These are phyloP conservation scores for Lunasporangiospora selenospora DNA, from an alignment of 192 early-diverging fungal genomes.

Conservation along the genomic window DNA sequence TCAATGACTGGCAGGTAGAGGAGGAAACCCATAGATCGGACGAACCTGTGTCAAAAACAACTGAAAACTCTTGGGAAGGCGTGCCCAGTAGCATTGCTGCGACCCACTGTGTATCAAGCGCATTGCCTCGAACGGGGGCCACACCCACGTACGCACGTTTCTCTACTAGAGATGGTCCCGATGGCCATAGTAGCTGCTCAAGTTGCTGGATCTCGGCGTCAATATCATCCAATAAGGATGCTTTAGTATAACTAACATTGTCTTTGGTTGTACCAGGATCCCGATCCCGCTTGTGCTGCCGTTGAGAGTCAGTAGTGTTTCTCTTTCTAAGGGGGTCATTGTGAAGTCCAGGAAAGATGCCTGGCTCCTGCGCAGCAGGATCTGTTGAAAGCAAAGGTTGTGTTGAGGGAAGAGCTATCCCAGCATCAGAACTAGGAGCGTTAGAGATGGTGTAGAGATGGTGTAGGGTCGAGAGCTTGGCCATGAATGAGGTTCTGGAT, in stretches of 20 bases:
- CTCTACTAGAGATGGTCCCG: too few relatives aligned
- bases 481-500: conserved; percentile 24
- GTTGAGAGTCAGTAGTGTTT: too few relatives aligned
- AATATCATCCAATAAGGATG: conserved; percentile 17
- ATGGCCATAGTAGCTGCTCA: neutral
- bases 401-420: too few relatives aligned
- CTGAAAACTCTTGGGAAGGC: conserved; percentile 59
- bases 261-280: too few relatives aligned
- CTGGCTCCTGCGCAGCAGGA: too few relatives aligned
- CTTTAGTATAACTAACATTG: neutral
- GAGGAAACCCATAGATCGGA: conserved; percentile 68
- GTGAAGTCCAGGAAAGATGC: too few relatives aligned
- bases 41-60: conserved; percentile 68
- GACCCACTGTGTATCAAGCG: conserved; percentile 46
- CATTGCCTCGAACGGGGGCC: conserved; percentile 39
- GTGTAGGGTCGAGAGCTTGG: conserved; percentile 20
- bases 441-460: neutral
- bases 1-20: conserved; percentile 51
- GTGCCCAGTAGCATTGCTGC: conserved; percentile 56
- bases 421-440: too few relatives aligned
- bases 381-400: too few relatives aligned
- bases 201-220: conserved; percentile 39
- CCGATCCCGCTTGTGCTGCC: too few relatives aligned
- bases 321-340: too few relatives aligned
- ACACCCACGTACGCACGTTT: conserved; percentile 40